Percentiles rank a stretch among this genome's conserved stretches.
phyloP scores from a whole-genome alignment of 768 basidiomycete genomes.

The Candolleomyces efflorescens region DNA sequence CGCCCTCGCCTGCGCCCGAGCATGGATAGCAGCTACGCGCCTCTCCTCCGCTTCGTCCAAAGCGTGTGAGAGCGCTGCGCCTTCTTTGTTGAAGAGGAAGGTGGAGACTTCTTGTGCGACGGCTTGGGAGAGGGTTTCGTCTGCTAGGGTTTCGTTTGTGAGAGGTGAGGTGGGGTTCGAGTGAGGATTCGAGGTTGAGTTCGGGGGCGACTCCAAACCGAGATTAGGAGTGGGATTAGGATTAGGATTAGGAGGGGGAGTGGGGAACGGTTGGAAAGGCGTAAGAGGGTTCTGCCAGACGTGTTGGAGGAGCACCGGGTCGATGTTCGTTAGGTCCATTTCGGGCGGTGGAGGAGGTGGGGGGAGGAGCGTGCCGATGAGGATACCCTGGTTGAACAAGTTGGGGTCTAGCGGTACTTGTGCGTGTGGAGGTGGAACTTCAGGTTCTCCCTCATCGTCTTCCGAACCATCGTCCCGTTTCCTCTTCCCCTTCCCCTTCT shows the following conservation, averaged over 20 bases:
- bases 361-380: slow-evolving; percentile 46
- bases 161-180: slow-evolving; percentile 20
- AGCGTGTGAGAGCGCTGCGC: slow-evolving; percentile 53
- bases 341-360: slow-evolving; percentile 40
- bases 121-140: slow-evolving; percentile 56
- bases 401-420: slow-evolving; percentile 45
- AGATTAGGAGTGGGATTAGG: too few relatives aligned
- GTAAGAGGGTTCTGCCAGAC: too few relatives aligned
- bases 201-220: too few relatives aligned
- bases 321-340: slow-evolving; percentile 45
- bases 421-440: slow-evolving; percentile 13
- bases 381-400: slow-evolving; percentile 63
- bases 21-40: slow-evolving; percentile 30
- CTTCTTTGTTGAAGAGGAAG: slow-evolving; percentile 60
- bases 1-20: too few relatives aligned
- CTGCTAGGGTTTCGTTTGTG: too few relatives aligned
- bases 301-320: slow-evolving; percentile 43
- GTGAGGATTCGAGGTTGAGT: too few relatives aligned
- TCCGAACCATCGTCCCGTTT: slow-evolving; percentile 28
- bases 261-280: too few relatives aligned
- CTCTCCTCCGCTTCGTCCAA: slow-evolving; percentile 65
- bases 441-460: slow-evolving; percentile 13
- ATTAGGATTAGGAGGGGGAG: too few relatives aligned
- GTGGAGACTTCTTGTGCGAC: slow-evolving; percentile 68
- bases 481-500: slow-evolving; percentile 28